A percentile compares a stretch with the other conserved stretches of the same genome.
Evolutionary conservation across 495 filamentous ascomycete species (phyloP).

Genomic region (Penicillium waksmanii): DNA sequence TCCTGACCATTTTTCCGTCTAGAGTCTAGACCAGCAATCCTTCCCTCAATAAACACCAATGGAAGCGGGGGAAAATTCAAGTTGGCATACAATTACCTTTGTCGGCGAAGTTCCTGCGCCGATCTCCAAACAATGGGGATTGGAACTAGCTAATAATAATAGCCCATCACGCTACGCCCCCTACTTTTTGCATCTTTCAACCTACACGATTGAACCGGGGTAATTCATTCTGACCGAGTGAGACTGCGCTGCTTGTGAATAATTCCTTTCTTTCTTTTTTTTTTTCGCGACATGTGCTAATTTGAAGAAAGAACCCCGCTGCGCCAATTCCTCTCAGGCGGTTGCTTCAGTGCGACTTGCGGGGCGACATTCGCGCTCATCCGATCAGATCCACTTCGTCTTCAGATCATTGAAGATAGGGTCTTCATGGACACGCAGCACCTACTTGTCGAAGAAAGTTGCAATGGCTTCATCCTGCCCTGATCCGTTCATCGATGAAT

Average conservation of each 20-base stretch:
- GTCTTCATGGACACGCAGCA: neutral
- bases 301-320: conserved; percentile 2
- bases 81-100: neutral
- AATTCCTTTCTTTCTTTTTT: neutral
- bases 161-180: neutral
- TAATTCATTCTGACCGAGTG: neutral
- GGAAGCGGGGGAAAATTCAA: neutral
- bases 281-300: neutral
- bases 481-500: neutral
- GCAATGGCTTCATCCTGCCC: neutral
- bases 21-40: neutral
- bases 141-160: neutral
- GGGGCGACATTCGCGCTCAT: neutral
- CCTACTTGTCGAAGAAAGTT: neutral
- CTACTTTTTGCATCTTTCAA: neutral
- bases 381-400: neutral
- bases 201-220: neutral
- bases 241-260: neutral
- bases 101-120: neutral
- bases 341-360: neutral
- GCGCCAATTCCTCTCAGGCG: neutral
- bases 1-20: neutral
- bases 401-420: neutral
- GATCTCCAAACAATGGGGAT: neutral
- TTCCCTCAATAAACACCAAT: neutral